Evolutionary conservation across 768 basidiomycete species (phyloP), one percentile per base, ranked within the genome.

Genomic region (Krasilnikovozyma curviuscula): DNA sequence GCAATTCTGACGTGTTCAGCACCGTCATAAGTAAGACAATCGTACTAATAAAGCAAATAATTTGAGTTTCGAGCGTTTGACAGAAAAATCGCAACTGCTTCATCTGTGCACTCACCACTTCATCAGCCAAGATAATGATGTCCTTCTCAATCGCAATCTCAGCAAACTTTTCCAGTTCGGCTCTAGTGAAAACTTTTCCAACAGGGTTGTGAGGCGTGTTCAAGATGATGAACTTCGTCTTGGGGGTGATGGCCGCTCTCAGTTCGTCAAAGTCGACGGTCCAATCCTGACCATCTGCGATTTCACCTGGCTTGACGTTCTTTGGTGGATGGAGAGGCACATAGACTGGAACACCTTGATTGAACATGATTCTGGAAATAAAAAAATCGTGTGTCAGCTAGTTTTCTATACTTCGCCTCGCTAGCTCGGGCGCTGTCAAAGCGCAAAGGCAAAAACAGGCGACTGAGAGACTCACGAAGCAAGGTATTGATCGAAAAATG

Each of bases 401-500:
- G 24, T n/a, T n/a, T 18, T 7, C n/a, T 18, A 23, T n/a, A 39
- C 37, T n/a, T n/a, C n/a, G n/a, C n/a, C n/a, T n/a, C n/a, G n/a
- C n/a, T n/a, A n/a, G n/a, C n/a, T n/a, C n/a, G n/a, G n/a, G n/a
- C n/a, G n/a, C n/a, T n/a, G n/a, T n/a, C n/a, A n/a, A n/a, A n/a
- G n/a, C n/a, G n/a, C n/a, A n/a, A n/a, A 52, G 55, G 50, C 31
- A 44, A 12, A 49, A 18, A 14, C n/a, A 19, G 21, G 18, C 19
- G 25, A 7, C n/a, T 49, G 29, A 41, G 13, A 46, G 40, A 29
- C 2, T 1, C 4, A 1, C 29, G 18, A 16, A 21, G 88, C 81
- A 44, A 88, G 72, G 63, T 88, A 91, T 63, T 95, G 89, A 61
- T 95, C 89, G 61, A 93, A 95, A 71, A 85, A 93, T 1, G 89